These are phyloP conservation scores for Candida quercuum DNA, from an alignment of 805 yeast species.

Conservation along the genomic window DNA sequence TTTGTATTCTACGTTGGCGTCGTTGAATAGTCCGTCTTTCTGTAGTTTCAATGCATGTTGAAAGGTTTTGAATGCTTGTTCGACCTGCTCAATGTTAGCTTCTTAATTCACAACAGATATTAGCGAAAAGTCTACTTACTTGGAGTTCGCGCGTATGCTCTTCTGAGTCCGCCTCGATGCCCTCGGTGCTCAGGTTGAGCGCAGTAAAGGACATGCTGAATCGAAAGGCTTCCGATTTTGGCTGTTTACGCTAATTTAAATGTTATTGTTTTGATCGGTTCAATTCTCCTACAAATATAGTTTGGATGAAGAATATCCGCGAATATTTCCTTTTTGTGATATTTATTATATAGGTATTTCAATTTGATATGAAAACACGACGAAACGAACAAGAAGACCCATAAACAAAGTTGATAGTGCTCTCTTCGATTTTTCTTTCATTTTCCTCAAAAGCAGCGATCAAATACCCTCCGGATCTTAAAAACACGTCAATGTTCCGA, in stretches of 20 bases:
- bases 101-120: not conserved
- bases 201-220: constrained; percentile 63
- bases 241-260: not conserved
- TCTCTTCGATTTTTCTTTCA: constrained; percentile 26
- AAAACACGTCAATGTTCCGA: constrained; percentile 35
- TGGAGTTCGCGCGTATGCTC: constrained; percentile 91
- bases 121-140: constrained; percentile 22
- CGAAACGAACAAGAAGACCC: constrained; percentile 43
- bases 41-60: constrained; percentile 66
- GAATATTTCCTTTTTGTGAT: no score
- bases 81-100: constrained; percentile 33
- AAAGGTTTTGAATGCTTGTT: constrained; percentile 74
- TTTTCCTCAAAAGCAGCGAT: constrained; percentile 39
- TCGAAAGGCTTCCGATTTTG: not conserved
- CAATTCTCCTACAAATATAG: no score
- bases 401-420: constrained; percentile 39
- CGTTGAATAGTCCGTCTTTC: constrained; percentile 38
- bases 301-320: no score
- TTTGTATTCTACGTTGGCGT: constrained; percentile 52
- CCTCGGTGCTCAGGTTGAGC: constrained; percentile 71
- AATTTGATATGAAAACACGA: constrained; percentile 32
- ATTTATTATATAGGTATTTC: no score
- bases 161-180: constrained; percentile 62
- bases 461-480: constrained; percentile 48
- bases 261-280: not conserved